A percentile compares a stretch with the other conserved stretches of the same genome.
phyloP scores from a whole-genome alignment of 148 eudicot species.

The Camellia japonica region DNA sequence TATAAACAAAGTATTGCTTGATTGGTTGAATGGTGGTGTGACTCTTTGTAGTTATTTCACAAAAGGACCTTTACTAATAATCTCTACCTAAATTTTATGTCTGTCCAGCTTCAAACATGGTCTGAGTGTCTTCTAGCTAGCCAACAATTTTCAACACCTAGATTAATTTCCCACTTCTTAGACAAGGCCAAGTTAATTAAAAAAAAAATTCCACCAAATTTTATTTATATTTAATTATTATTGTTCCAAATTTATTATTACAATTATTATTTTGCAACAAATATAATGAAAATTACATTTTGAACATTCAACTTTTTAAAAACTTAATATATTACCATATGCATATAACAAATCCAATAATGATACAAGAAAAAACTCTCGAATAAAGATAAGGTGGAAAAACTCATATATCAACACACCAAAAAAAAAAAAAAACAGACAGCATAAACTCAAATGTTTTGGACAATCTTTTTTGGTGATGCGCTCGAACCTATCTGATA shows the following conservation, averaged over 20 bases:
- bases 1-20: background rate
- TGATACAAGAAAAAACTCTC: no score
- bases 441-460: no score
- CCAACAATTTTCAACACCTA: background rate
- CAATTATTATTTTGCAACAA: no score
- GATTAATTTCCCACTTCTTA: background rate
- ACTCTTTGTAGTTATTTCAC: background rate
- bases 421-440: no score
- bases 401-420: no score
- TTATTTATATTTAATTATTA: background rate
- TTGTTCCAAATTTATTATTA: background rate
- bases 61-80: background rate
- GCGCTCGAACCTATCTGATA: no score
- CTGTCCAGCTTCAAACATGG: background rate
- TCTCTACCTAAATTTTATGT: background rate
- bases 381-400: no score
- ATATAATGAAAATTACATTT: no score
- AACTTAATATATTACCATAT: no score
- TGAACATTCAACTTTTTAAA: no score
- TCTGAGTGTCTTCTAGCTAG: background rate
- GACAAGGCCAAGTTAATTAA: background rate
- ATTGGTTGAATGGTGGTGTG: background rate
- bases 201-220: background rate
- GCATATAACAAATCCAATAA: no score
- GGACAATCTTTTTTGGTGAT: no score